Conservation (phyloP, 73 alveolate species). For the Paramecium tetraurelia region DNA sequence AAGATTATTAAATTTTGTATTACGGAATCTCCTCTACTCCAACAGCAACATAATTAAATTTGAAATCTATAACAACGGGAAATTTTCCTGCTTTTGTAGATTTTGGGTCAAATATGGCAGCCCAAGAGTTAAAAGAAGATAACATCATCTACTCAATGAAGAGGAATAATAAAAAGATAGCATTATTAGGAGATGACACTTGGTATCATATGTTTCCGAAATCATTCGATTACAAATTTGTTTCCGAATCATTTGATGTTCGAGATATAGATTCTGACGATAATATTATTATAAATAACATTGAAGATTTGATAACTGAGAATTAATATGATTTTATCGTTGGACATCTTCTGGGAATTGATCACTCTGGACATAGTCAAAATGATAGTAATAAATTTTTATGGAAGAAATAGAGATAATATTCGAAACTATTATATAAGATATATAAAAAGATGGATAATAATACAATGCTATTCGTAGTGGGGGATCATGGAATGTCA, state of each 20-base stretch:
- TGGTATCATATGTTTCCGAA: slow-evolving; percentile 72
- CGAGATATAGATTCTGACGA: slow-evolving; percentile 67
- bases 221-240: slow-evolving; percentile 50
- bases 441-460: slow-evolving; percentile 62
- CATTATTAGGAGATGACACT: slow-evolving; percentile 79
- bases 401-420: slow-evolving; percentile 62
- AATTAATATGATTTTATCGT: not conserved
- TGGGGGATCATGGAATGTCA: slow-evolving; percentile 88
- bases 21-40: not conserved
- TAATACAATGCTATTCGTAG: slow-evolving; percentile 62
- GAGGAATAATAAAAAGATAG: slow-evolving; percentile 16
- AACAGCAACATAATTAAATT: not conserved
- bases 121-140: not conserved
- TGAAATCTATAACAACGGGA: not conserved
- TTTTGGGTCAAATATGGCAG: not conserved
- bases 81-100: not conserved
- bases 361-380: slow-evolving; percentile 78
- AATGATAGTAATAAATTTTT: slow-evolving; percentile 50
- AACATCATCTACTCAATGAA: slow-evolving; percentile 52
- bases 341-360: slow-evolving; percentile 77
- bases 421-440: slow-evolving; percentile 55
- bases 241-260: slow-evolving; percentile 71
- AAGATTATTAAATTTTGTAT: not conserved
- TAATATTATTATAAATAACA: not conserved
- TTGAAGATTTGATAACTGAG: not conserved